A percentile compares a stretch with the other conserved stretches of the same genome.
Evolutionary conservation across 1,284 basidiomycete genomes (phyloP).

Genomic region (Kwoniella shivajii): DNA sequence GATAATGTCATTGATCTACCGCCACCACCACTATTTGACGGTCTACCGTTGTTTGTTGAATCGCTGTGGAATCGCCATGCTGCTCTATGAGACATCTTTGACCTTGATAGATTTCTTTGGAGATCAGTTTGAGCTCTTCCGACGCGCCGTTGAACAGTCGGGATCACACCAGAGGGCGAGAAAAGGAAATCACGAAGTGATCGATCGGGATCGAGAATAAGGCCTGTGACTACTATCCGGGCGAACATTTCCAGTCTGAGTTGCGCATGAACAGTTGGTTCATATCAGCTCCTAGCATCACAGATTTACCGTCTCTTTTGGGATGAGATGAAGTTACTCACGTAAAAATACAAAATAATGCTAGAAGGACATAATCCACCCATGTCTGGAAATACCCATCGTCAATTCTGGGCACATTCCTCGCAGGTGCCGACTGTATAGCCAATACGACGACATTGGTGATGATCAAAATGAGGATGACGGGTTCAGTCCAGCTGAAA

Average conservation of each 20-base stretch:
- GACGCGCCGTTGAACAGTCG: constrained; percentile 15
- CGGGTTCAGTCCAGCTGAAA: constrained; percentile 80
- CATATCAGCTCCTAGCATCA: too few species aligned
- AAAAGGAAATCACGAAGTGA: constrained; percentile 61
- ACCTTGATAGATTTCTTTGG: constrained; percentile 16
- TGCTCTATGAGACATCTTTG: constrained; percentile 9
- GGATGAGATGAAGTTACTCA: constrained; percentile 55
- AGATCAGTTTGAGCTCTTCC: constrained; percentile 14
- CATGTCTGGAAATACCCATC: constrained; percentile 81
- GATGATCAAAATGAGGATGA: constrained; percentile 80
- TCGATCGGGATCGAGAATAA: constrained; percentile 84
- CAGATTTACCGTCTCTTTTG: not conserved
- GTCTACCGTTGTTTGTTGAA: not conserved
- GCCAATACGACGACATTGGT: constrained; percentile 80
- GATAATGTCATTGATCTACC: not conserved
- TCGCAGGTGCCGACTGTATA: constrained; percentile 67
- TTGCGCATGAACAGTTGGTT: not conserved
- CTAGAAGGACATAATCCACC: constrained; percentile 84
- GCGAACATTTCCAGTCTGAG: constrained; percentile 79
- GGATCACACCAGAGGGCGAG: constrained; percentile 43
- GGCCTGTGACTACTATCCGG: constrained; percentile 86
- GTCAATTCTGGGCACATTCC: constrained; percentile 57
- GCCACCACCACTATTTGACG: not conserved
- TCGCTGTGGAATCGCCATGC: constrained; percentile 4
- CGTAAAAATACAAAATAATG: constrained; percentile 84